Base-by-base conservation (phyloP, 768 basidiomycete genomes). In the Coprinopsis sp. region DNA sequence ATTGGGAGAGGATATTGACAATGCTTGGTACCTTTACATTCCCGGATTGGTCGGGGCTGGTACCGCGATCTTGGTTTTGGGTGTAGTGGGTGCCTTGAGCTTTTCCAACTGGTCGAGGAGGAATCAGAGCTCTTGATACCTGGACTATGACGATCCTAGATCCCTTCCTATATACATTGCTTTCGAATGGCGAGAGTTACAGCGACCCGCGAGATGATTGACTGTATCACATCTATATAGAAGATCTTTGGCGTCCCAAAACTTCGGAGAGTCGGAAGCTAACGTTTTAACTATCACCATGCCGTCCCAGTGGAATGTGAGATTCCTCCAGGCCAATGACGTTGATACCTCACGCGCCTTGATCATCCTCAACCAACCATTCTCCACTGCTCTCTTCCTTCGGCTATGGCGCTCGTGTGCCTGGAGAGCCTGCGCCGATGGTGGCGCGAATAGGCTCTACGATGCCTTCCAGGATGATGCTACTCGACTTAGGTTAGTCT, bases 341-440 rank as follows among this genome's bases (percentile, higher is more conserved):
- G 33, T 38, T 13, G 33, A 44, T 13, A 18, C 18, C 22, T 40
- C 57, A 37, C 70, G 71, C 33, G 89, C 83, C 0, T 70, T 97
- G 49, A 82, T 97, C 55, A 82, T 99, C 54, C 76, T 97, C 46
- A 97, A 99, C 63, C 90, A 95, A 51, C 86, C 91, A 0, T 91
- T 95, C 59, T 80, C 81, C 19, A 52, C 64, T 3, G 54, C 67
- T 8, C 73, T 96, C 33, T 72, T 97, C 33, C 57, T 65, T 12
- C 72, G 73, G 8, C 63, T 93, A 7, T 96, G 80, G 77, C 58
- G 60, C 12, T 61, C 71, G 11, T 68, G 67, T 8, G 54, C 61
- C 40, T 79, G 80, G 77, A 72, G 65, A 30, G 75, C 73, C 44
- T 95, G 91, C 59, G 91, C 91, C 2, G 91, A 95, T 54, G 91